Base-by-base conservation (phyloP, 352 stramenopile genomes). In the Phytophthora hybrid region DNA sequence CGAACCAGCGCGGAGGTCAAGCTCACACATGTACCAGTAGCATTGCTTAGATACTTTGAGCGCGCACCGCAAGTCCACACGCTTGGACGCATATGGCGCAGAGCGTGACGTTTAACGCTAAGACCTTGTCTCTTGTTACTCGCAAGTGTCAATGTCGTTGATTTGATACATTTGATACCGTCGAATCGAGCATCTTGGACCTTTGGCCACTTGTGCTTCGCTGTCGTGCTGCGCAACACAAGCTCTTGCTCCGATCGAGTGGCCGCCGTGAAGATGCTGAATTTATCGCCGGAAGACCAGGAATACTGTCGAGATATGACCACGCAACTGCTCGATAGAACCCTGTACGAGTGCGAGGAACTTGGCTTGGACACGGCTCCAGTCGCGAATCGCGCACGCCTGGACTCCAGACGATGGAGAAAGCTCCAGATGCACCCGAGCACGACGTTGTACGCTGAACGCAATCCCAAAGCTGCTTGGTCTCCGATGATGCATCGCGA, bases 311-410 rank as follows among this genome's bases (percentile, higher is more conserved):
- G 70, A 67, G 69, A 76, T 37, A 10, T 76, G 23, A 72, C 69
- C 10, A 71, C 62, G 0, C 62, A 71, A 61, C 55, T 76, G 5
- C 69, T 76, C 26, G 69, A 76, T 52, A 39, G 63, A 59, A 76
- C 64, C 4, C 47, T 76, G 26, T 69, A 66, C 49, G 69, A 76
- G 34, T 71, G 69, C n/a, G 69, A 76, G 13, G 63, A 72, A 47
- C 69, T 76, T 10, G 49, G 56, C 26, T 59, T 76, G 32, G 63
- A 60, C 32, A 37, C 41, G 11, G 55, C 44, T 21, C 44, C 44
- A 11, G 18, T 9, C 18, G 34, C 26, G 16, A 29, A 18, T 14
- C 10, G 23, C 0, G 55, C 56, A 71, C 34, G 69, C 49, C 56
- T 76, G 26, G 57, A 76, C 32, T 63, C 34, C 7, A 65, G 31